Evolutionary conservation across 139 green algal genomes (phyloP), one percentile per base, ranked within the genome.

Genomic region (Haematococcus lacustris): DNA sequence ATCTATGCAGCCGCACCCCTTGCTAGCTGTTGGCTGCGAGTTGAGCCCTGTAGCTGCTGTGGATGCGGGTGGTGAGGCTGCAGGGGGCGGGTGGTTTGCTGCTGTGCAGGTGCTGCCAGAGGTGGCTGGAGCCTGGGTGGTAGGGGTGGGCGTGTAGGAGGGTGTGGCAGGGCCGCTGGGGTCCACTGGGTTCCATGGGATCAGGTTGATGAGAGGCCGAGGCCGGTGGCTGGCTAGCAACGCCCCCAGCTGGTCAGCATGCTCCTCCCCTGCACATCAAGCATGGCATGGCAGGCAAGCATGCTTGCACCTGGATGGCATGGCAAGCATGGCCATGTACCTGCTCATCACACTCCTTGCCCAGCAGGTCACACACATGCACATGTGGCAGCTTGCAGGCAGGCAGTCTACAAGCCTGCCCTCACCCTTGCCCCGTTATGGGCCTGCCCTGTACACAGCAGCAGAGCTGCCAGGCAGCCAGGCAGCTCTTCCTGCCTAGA

Each of bases 161-260:
- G n/a, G n/a, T n/a, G n/a, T n/a, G n/a, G n/a, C n/a, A n/a, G n/a
- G n/a, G n/a, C n/a, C n/a, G n/a, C n/a, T n/a, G n/a, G n/a, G 63
- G 38, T 85, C 83, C 53, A 64, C 53, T 26, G 53, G 53, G 53
- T 64, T 64, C 53, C 53, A 64, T 32, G 53, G 53, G 33, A 64
- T 98, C 25, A 97, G 76, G 71, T 98, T 98, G 3, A 97, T 38
- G 9, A 53, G n/a, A n/a, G n/a, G n/a, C 35, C 90, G 74, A 34
- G 94, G 76, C 39, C 88, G 71, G 28, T 61, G 74, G 30, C 73
- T 87, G 63, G 74, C 37, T 51, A 96, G 87, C 76, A 94, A 83
- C 63, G 41, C 57, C 0, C 86, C 89, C 73, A 96, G 86, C 84
- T 93, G 61, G 39, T 92, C 82, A 37, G 94, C 94, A 39, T 93